phyloP scores from a whole-genome alignment of 2,329 filamentous ascomycete genomes.

The Chaetomiaceae sp. region DNA sequence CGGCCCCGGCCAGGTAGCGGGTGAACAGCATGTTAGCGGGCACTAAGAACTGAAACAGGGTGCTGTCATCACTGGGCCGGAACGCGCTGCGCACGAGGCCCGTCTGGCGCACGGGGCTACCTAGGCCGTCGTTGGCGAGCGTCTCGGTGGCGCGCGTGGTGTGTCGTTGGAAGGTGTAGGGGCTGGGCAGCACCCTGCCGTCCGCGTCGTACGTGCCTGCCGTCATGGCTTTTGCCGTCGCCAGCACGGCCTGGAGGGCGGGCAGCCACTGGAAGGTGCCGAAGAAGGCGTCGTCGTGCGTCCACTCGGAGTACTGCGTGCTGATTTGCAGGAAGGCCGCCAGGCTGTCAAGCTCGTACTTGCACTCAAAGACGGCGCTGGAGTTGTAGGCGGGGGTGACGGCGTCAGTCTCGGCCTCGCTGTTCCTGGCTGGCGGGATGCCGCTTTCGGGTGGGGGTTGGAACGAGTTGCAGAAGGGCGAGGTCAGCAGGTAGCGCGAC shows the following conservation, averaged over 20 bases:
- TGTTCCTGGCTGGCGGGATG: conserved; percentile 51
- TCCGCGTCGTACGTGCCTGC: conserved; percentile 64
- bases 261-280: conserved; percentile 63
- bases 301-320: conserved; percentile 71
- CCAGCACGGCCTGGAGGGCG: conserved; percentile 64
- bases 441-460: conserved; percentile 76
- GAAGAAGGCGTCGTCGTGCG: conserved; percentile 68
- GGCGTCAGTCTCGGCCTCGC: conserved; percentile 53
- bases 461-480: conserved; percentile 90
- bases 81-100: conserved; percentile 83
- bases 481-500: conserved; percentile 59
- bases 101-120: conserved; percentile 76
- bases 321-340: conserved; percentile 79
- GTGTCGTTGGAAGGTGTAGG: conserved; percentile 71
- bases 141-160: conserved; percentile 76
- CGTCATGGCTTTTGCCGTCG: conserved; percentile 63
- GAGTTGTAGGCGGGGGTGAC: conserved; percentile 60
- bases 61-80: conserved; percentile 82
- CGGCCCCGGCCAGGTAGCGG: conserved; percentile 49
- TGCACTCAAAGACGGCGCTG: conserved; percentile 81
- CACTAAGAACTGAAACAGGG: conserved; percentile 79
- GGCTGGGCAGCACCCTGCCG: conserved; percentile 48
- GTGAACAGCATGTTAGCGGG: conserved; percentile 85
- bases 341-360: conserved; percentile 89
- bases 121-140: conserved; percentile 66